Evolutionary conservation across 2,329 filamentous ascomycete species (phyloP).

Genomic region (Penicillium freii): DNA sequence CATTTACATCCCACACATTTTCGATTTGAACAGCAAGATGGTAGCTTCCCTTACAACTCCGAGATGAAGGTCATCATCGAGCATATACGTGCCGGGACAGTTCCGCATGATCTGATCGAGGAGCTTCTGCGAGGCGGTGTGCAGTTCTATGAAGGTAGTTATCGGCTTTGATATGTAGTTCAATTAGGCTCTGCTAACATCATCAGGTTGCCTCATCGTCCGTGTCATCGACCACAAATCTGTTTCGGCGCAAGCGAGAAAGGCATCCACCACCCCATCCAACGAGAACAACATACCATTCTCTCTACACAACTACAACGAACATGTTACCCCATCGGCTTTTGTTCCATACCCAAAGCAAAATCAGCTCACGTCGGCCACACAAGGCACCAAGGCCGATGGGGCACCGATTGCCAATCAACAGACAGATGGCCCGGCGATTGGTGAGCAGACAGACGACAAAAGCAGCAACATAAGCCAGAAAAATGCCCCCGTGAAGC

Average conservation of each 20-base stretch:
- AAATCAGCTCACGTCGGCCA: constrained; percentile 35
- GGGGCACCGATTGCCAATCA: constrained; percentile 15
- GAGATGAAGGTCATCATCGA: constrained; percentile 82
- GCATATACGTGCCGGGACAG: constrained; percentile 70
- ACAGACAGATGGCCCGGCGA: constrained; percentile 23
- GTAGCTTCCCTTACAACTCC: constrained; percentile 86
- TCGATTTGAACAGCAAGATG: constrained; percentile 89
- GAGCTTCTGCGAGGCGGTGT: constrained; percentile 71
- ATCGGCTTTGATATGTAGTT: neutral
- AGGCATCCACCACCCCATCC: constrained; percentile 53
- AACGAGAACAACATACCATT: constrained; percentile 66
- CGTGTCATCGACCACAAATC: constrained; percentile 87
- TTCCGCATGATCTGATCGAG: constrained; percentile 85
- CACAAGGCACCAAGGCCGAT: constrained; percentile 27
- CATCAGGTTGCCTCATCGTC: constrained; percentile 76
- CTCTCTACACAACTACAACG: constrained; percentile 90
- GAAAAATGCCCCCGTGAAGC: constrained; percentile 51
- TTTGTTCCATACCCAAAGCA: constrained; percentile 69
- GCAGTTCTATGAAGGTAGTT: constrained; percentile 77
- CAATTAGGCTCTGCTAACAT: constrained; percentile 5
- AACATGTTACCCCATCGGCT: constrained; percentile 84
- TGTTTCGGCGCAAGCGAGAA: constrained; percentile 58
- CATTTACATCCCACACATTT: constrained; percentile 85
- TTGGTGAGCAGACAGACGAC: constrained; percentile 42
- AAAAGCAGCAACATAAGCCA: constrained; percentile 36